These are phyloP conservation scores for Primulina eburnea DNA, from an alignment of 257 asterid species.

Conservation along the genomic window DNA sequence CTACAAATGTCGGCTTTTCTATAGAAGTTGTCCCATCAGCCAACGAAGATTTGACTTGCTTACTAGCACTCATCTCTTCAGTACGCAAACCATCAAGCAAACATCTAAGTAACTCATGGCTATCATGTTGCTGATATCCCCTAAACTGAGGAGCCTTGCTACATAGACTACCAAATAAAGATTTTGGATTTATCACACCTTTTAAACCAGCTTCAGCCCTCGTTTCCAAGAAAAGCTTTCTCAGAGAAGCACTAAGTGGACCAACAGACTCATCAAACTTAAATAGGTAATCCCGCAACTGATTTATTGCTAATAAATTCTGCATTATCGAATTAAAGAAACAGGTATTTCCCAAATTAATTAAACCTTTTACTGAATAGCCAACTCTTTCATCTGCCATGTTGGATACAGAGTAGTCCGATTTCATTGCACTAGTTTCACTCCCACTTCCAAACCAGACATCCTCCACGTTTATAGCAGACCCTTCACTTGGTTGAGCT, in stretches of 20 bases:
- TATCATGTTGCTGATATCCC: conserved; percentile 94
- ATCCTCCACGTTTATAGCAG: conserved; percentile 62
- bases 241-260: conserved; percentile 61
- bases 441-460: conserved; percentile 70
- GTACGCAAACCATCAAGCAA: conserved; percentile 74
- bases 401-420: conserved; percentile 34
- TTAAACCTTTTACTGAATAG: conserved; percentile 61
- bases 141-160: conserved; percentile 80
- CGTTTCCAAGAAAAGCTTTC: conserved; percentile 62
- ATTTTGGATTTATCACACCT: conserved; percentile 62
- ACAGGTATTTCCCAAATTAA: conserved; percentile 94
- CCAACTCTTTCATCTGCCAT: conserved; percentile 32
- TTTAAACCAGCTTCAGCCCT: conserved; percentile 40
- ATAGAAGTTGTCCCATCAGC: conserved; percentile 31
- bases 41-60: conserved; percentile 36
- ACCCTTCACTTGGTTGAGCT: conserved; percentile 40
- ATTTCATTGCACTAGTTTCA: conserved; percentile 41
- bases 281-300: conserved; percentile 50
- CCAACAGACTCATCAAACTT: conserved; percentile 63
- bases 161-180: conserved; percentile 70
- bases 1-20: conserved; percentile 54
- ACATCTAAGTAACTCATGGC: conserved; percentile 88
- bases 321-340: conserved; percentile 86
- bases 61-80: conserved; percentile 61
- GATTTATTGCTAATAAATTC: conserved; percentile 62